Conservation (phyloP, 495 filamentous ascomycete genomes). For the Aspergillus affinis region DNA sequence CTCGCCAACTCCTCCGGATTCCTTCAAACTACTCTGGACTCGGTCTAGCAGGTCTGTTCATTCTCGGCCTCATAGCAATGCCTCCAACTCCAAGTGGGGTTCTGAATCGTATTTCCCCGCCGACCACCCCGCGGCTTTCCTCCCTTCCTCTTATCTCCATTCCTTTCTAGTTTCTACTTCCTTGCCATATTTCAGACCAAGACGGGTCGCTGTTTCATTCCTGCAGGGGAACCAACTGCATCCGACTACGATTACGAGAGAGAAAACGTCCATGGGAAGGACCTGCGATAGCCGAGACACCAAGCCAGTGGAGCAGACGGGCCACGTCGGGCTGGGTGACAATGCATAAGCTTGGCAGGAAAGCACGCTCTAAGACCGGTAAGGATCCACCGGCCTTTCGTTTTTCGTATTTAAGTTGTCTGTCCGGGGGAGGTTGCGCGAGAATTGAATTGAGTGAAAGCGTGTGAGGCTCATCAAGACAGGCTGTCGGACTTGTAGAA, state of each 20-base stretch:
- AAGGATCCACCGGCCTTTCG: constrained; percentile 19
- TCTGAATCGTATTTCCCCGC: neutral
- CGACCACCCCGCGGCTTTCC: neutral
- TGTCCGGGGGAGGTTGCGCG: no score
- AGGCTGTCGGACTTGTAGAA: constrained; percentile 38
- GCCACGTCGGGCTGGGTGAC: constrained; percentile 7
- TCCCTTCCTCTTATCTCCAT: neutral
- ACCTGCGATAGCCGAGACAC: neutral
- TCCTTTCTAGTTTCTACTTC: neutral
- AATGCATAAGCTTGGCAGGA: constrained; percentile 29
- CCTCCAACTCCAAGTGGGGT: neutral
- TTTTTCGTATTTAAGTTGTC: neutral
- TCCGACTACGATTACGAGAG: neutral
- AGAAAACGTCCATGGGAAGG: neutral
- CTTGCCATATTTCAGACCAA: no score
- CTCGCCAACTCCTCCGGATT: no score
- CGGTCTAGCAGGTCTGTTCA: no score
- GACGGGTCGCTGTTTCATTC: neutral
- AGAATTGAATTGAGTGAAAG: no score
- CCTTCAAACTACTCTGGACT: neutral
- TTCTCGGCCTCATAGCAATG: no score
- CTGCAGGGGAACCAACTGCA: neutral
- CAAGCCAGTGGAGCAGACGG: constrained; percentile 12
- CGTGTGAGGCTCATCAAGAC: neutral
- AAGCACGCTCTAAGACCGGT: constrained; percentile 37